phyloP scores from a whole-genome alignment of 2,329 filamentous ascomycete genomes.

The Diaporthe ampelina region DNA sequence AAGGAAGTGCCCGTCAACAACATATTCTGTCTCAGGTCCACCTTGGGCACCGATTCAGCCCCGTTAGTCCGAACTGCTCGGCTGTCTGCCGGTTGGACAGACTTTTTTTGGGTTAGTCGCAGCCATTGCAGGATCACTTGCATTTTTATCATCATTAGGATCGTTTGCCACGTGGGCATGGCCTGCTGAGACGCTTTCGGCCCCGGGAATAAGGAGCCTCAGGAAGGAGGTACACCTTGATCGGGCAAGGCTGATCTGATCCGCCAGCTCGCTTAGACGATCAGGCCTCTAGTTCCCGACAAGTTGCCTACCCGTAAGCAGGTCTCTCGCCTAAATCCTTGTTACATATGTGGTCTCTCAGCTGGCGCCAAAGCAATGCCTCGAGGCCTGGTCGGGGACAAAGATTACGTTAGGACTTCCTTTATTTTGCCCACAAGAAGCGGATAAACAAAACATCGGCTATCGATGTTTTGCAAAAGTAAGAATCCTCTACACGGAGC shows the following conservation, averaged over 20 bases:
- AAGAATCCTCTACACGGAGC: not conserved
- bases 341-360: not conserved
- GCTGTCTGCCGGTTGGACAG: not conserved
- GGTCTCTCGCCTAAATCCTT: not conserved
- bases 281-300: not conserved
- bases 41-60: not conserved
- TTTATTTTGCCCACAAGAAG: not conserved
- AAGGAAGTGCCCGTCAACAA: constrained; percentile 14
- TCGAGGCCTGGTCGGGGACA: not conserved
- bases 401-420: too few species aligned
- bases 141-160: not conserved
- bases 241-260: not conserved
- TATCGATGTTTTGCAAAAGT: not conserved
- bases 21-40: not conserved
- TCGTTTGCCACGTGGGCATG: constrained; percentile 14
- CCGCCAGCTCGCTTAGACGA: constrained; percentile 16
- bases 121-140: constrained; percentile 1
- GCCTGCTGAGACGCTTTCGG: not conserved
- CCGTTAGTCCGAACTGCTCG: not conserved
- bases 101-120: not conserved
- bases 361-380: not conserved
- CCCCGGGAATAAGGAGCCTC: not conserved
- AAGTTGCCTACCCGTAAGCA: not conserved
- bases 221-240: not conserved
- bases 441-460: not conserved